Evolutionary conservation across 2,329 filamentous ascomycete genomes (phyloP), one percentile per base, ranked within the genome.

Genomic region (Ceratocystis variospora): DNA sequence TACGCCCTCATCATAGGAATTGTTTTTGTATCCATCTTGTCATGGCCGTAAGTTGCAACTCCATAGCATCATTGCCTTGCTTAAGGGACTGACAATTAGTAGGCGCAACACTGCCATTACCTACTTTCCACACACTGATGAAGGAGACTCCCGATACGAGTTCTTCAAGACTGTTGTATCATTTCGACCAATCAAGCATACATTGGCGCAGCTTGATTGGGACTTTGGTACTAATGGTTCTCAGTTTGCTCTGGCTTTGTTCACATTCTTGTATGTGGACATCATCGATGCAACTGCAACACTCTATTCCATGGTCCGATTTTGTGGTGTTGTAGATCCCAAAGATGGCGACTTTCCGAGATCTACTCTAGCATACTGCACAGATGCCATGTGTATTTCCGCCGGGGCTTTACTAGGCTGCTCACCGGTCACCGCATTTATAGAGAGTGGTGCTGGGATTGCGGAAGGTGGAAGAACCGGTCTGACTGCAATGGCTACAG

Each of bases 211-310:
- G 2, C 83, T 89, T 68, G 79, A 89, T 68, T 90, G 87, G 87
- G 76, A 84, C 62, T 76, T 90, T 10, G 71, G 73, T 4, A 75
- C 77, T 8, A 78, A 81, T 44, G 80, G 79, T 5, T 79, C 80
- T 0, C 83, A 89, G 69, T 90, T 90, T 71, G 83, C 81, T 17
- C 41, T 70, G 4, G 68, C 69, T 5, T 84, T 95, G 69, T 86
- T 95, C 74, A 95, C 90, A 1, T 95, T 96, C 77, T 80, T 95
- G 25, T 95, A 96, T 72, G 90, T 95, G 70, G 90, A 96, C 72
- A 93, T 96, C 68, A 83, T 96, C 57, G 90, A 95, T 75, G 87
- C 85, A 70, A 96, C 90, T 0, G 90, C 89, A 71, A 95, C 90
- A 0, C 78, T 95, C 68, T 96, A 95, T 77, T 89, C 89, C 22